Percentiles rank a stretch among this genome's conserved stretches.
phyloP scores from a whole-genome alignment of 2,329 filamentous ascomycete genomes.

The Clathrospora elynae region DNA sequence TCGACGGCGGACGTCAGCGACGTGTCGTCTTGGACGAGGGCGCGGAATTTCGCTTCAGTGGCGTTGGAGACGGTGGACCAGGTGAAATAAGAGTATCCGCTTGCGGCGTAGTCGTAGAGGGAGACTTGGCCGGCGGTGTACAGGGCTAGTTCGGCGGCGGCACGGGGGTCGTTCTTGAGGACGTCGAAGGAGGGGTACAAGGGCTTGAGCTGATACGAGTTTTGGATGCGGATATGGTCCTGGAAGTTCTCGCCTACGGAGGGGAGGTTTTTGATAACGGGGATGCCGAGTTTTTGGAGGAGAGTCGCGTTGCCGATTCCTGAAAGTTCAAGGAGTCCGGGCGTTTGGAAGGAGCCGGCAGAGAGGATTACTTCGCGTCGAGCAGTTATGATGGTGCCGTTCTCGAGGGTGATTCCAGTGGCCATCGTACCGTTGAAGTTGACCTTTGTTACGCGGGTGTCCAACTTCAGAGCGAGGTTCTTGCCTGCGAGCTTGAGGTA shows the following conservation, averaged over 20 bases:
- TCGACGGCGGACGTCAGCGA: constrained; percentile 21
- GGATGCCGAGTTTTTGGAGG: constrained; percentile 24
- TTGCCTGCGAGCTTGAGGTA: constrained; percentile 51
- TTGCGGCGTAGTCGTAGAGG: constrained; percentile 51
- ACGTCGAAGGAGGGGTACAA: constrained; percentile 32
- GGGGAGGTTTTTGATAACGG: constrained; percentile 25
- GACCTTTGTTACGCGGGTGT: constrained; percentile 49
- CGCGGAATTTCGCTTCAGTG: constrained; percentile 35
- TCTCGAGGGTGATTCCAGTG: constrained; percentile 40
- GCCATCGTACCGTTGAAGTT: constrained; percentile 41
- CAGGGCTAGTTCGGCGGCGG: constrained; percentile 49
- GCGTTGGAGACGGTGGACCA: constrained; percentile 50
- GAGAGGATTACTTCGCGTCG: constrained; percentile 37
- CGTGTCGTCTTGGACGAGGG: constrained; percentile 38
- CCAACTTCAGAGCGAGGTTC: constrained; percentile 52
- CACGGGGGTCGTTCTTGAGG: constrained; percentile 35
- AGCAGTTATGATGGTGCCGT: constrained; percentile 40
- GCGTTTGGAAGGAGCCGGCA: constrained; percentile 34
- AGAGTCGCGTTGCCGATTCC: constrained; percentile 28
- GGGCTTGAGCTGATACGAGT: constrained; percentile 30
- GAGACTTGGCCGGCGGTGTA: constrained; percentile 42
- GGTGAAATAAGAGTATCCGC: constrained; percentile 51
- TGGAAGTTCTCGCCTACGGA: constrained; percentile 41
- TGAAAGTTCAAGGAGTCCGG: constrained; percentile 34
- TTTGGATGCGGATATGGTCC: constrained; percentile 40